These are phyloP conservation scores for Eremochloa ophiuroides DNA, from an alignment of 176 grass and related monocot genomes.

Conservation along the genomic window DNA sequence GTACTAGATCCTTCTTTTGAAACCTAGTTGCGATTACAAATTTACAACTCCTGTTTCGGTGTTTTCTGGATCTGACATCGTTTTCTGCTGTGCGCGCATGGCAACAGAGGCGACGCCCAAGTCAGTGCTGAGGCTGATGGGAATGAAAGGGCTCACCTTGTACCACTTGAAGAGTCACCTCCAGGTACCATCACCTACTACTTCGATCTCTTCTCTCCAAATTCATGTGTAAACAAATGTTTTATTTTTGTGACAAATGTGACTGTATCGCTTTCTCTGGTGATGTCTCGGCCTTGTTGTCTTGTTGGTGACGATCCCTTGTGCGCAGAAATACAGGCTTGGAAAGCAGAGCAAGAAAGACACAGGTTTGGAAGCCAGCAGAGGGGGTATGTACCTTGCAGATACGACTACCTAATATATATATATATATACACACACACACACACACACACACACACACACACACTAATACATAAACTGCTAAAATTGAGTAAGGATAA, in stretches of 20 bases:
- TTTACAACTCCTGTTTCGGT: background rate
- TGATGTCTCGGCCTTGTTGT: background rate
- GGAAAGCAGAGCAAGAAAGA: slow-evolving; percentile 79
- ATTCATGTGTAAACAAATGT: background rate
- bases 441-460: too few relatives aligned
- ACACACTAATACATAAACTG: background rate
- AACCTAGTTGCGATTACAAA: background rate
- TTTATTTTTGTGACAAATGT: too few relatives aligned
- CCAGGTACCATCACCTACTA: slow-evolving; percentile 45
- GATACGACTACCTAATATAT: background rate
- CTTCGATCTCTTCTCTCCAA: background rate
- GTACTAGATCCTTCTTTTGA: background rate
- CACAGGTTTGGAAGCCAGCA: slow-evolving; percentile 43
- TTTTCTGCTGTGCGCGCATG: slow-evolving; percentile 1
- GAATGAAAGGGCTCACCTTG: slow-evolving; percentile 87
- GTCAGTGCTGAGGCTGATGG: slow-evolving; percentile 89
- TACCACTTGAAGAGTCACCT: slow-evolving; percentile 97
- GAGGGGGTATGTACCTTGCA: slow-evolving; percentile 39
- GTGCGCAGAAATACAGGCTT: slow-evolving; percentile 83
- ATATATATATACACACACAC: too few relatives aligned
- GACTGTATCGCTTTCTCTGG: background rate
- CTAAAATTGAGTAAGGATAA: background rate
- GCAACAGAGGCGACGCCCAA: slow-evolving; percentile 87
- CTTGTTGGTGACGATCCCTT: background rate
- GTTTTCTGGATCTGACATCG: too few relatives aligned